Conservation (phyloP, 441 rosid genomes). For the Capsella rubella region DNA sequence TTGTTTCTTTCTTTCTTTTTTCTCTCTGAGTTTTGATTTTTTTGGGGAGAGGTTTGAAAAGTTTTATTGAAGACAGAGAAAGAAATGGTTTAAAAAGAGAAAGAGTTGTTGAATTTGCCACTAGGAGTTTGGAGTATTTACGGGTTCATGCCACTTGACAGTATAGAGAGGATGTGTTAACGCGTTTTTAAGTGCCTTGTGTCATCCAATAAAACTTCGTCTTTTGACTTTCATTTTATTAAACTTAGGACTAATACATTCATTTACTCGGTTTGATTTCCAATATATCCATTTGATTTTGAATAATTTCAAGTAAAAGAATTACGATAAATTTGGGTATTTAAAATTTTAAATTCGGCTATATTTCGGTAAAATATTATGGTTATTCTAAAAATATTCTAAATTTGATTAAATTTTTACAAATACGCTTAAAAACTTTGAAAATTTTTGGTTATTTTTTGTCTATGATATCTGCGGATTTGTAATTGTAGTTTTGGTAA, state of each 20-base stretch:
- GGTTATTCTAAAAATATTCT: no score
- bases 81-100: constrained; percentile 36
- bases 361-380: no score
- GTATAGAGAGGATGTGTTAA: not conserved
- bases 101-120: constrained; percentile 38
- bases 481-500: no score
- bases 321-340: no score
- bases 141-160: constrained; percentile 51
- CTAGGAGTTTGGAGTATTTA: constrained; percentile 19
- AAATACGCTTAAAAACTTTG: no score
- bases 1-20: constrained; percentile 35
- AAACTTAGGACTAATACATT: not conserved
- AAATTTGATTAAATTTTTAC: no score
- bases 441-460: no score
- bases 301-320: no score
- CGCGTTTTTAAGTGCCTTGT: not conserved
- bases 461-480: no score
- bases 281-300: no score
- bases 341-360: no score
- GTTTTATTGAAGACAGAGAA: not conserved
- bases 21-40: not conserved
- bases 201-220: not conserved
- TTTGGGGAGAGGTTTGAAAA: not conserved
- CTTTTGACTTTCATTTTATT: constrained; percentile 7
- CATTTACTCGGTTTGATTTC: no score